Evolutionary conservation across 129 eudicot genomes (phyloP), one percentile per base, ranked within the genome.

Genomic region (Arctium lappa): DNA sequence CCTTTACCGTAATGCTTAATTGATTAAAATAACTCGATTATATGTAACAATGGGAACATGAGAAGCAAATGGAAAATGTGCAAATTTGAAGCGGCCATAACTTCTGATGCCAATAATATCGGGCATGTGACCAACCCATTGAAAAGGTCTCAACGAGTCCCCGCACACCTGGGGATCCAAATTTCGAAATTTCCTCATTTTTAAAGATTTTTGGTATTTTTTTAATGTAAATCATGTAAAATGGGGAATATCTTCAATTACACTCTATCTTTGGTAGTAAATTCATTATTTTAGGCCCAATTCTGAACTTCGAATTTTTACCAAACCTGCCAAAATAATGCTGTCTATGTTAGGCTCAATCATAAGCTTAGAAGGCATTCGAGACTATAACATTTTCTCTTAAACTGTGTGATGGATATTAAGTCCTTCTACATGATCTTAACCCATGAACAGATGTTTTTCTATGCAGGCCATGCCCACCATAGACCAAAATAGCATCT

Each of bases 401-500:
- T 2, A 48, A 48, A 12, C 16, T 4, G 15, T 48, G 16, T 48
- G 60, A 48, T 10, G 16, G 13, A 44, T 1, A 11, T 48, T 48
- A 2, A 48, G n/a, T 48, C n/a, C 12, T 48, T 48, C 60, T 16
- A 60, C 5, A 69, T 38, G 38, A 63, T 66, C 4, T 69, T 18
- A 11, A 63, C 60, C 27, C 40, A 48, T 10, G 60, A 48, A 48
- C 60, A 48, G 16, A 12, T 11, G 30, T 39, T 65, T 2, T 11
- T n/a, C 70, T 13, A 66, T 76, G 27, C 60, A 50, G 40, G 42
- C 29, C 29, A 9, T 5, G 82, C 44, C 65, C 71, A 8, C 56
- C 68, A 65, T 4, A 36, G 37, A 63, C 73, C 73, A 62, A 66
- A 38, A 32, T 68, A 74, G 78, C 46, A 33, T 79, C 75, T 68